A percentile compares a stretch with the other conserved stretches of the same genome.
These are phyloP conservation scores for Rubus idaeus DNA, from an alignment of 306 rosid species.

Conservation along the genomic window DNA sequence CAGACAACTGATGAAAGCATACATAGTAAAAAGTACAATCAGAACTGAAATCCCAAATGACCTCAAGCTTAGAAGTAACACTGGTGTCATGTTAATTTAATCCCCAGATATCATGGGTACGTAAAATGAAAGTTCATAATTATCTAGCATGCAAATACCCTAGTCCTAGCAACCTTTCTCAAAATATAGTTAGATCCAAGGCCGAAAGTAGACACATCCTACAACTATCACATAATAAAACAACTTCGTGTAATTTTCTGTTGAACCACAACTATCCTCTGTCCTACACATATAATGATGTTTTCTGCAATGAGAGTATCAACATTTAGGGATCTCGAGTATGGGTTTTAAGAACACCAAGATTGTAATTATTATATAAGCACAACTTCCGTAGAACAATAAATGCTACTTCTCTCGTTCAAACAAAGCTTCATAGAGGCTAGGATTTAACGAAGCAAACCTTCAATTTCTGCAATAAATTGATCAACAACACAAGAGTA, in stretches of 20 bases:
- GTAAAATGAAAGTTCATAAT: background rate
- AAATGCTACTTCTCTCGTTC: constrained; percentile 3
- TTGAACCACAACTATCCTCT: background rate
- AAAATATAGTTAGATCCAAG: background rate
- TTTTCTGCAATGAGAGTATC: background rate
- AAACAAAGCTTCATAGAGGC: background rate
- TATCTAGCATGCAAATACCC: background rate
- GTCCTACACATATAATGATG: background rate
- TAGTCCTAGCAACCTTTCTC: background rate
- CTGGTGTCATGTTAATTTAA: background rate
- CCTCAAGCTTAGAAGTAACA: background rate
- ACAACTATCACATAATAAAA: background rate
- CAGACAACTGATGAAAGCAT: background rate
- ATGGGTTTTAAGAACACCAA: background rate
- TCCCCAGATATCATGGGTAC: background rate
- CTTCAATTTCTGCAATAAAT: constrained; percentile 82
- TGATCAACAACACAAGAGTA: constrained; percentile 65
- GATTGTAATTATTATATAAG: background rate
- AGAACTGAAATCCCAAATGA: background rate
- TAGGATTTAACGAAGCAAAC: constrained; percentile 39
- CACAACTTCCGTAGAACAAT: background rate
- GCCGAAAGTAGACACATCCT: background rate
- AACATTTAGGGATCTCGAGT: background rate
- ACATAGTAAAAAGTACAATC: constrained; percentile 6
- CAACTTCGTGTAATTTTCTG: background rate